phyloP scores from a whole-genome alignment of 805 yeast species.

The Metschnikowia cubensis region DNA sequence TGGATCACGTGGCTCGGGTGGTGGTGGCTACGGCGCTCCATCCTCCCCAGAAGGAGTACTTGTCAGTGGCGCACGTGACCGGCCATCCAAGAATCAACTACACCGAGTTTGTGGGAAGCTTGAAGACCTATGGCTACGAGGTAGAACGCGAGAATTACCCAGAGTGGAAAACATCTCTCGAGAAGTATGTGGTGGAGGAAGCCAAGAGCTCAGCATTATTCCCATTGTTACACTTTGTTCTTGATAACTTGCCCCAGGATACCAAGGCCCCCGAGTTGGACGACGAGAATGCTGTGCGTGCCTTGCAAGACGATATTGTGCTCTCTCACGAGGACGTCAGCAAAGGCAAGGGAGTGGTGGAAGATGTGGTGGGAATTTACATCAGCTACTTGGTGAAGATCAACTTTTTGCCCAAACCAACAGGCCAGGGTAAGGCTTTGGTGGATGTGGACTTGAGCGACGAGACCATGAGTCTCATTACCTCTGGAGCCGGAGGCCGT shows the following conservation, averaged over 20 bases:
- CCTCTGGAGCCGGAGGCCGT: conserved; percentile 21
- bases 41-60: conserved; percentile 53
- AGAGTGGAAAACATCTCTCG: conserved; percentile 74
- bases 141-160: conserved; percentile 63
- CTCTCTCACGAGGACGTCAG: conserved; percentile 68
- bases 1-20: conserved; percentile 94
- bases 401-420: conserved; percentile 74
- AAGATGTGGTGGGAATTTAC: conserved; percentile 65
- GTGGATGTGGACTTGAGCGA: conserved; percentile 56
- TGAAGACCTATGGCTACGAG: conserved; percentile 69
- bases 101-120: conserved; percentile 65
- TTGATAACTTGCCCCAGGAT: conserved; percentile 85
- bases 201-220: conserved; percentile 80
- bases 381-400: conserved; percentile 73
- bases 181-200: conserved; percentile 69
- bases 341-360: conserved; percentile 71
- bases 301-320: conserved; percentile 56
- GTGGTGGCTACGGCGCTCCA: conserved; percentile 78
- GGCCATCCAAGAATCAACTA: conserved; percentile 90
- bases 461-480: conserved; percentile 44
- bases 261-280: conserved; percentile 96
- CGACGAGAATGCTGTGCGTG: conserved; percentile 73
- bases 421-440: conserved; percentile 38
- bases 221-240: conserved; percentile 90
- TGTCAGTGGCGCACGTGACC: conserved; percentile 90